These are phyloP conservation scores for Aspergillus glaucus DNA, from an alignment of 2,329 filamentous ascomycete genomes.

Conservation along the genomic window DNA sequence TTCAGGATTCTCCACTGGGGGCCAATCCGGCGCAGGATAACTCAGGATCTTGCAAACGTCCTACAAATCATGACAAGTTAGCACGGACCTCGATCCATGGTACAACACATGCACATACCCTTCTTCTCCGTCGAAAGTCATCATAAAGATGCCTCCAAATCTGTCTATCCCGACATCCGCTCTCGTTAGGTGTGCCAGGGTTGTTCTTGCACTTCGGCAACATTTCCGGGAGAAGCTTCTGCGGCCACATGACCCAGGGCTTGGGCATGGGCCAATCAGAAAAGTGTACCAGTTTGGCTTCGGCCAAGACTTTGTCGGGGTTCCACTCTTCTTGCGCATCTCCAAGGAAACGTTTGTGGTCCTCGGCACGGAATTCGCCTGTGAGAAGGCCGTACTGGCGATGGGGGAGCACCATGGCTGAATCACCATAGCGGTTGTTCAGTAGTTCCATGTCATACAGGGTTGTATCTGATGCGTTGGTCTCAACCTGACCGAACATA, in stretches of 20 bases:
- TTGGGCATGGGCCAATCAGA: conserved; percentile 67
- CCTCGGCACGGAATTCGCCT: conserved; percentile 54
- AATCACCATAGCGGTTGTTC: conserved; percentile 55
- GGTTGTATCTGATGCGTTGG: conserved; percentile 12
- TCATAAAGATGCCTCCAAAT: conserved; percentile 34
- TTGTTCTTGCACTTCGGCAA: conserved; percentile 29
- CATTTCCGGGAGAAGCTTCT: conserved; percentile 23
- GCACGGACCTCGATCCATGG: background rate
- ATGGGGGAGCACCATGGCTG: conserved; percentile 58
- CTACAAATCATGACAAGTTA: conserved; percentile 9
- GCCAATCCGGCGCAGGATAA: conserved; percentile 30
- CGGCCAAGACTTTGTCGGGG: conserved; percentile 48
- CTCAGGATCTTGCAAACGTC: conserved; percentile 32
- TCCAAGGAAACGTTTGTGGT: conserved; percentile 50
- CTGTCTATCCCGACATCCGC: conserved; percentile 31
- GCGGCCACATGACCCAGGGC: conserved; percentile 48
- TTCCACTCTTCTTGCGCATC: conserved; percentile 52
- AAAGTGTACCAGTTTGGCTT: conserved; percentile 64
- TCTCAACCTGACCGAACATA: conserved; percentile 21
- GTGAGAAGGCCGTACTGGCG: conserved; percentile 56
- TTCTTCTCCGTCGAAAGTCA: conserved; percentile 29
- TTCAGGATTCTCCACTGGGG: conserved; percentile 6
- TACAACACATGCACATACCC: background rate
- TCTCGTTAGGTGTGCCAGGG: conserved; percentile 30
- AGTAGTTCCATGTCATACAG: conserved; percentile 62